A percentile compares a stretch with the other conserved stretches of the same genome.
Evolutionary conservation across 345 rosid genomes (phyloP).

Genomic region (Rhodamnia argentea): DNA sequence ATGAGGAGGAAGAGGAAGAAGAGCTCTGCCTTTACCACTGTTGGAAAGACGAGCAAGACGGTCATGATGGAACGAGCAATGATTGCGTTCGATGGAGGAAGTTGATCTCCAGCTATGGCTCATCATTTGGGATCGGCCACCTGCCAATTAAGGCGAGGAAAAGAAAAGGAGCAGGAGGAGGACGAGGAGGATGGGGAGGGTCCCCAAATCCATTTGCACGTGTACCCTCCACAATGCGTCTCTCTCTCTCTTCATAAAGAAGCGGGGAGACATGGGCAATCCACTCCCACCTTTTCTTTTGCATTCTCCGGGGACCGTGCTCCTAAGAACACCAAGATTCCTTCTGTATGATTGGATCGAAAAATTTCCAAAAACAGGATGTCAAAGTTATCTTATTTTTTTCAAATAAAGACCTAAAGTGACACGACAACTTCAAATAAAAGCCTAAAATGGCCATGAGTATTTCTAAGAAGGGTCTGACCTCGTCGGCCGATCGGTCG

Average conservation of each 20-base stretch:
- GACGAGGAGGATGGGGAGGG: background rate
- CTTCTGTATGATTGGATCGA: background rate
- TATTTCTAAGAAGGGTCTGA: too few relatives aligned
- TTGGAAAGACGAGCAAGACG: background rate
- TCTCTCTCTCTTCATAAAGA: background rate
- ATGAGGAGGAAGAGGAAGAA: background rate
- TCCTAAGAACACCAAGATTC: background rate
- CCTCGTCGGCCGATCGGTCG: too few relatives aligned
- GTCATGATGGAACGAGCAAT: background rate
- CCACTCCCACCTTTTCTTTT: background rate
- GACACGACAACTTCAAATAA: too few relatives aligned
- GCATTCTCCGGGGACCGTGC: background rate
- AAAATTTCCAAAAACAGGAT: too few relatives aligned
- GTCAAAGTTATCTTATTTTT: too few relatives aligned
- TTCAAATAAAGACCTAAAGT: too few relatives aligned
- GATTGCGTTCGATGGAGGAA: background rate
- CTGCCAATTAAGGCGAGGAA: background rate
- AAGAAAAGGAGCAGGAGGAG: background rate
- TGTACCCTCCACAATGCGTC: background rate
- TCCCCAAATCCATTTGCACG: background rate
- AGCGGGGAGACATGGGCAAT: background rate
- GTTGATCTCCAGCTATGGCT: background rate
- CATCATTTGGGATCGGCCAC: background rate
- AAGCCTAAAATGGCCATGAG: too few relatives aligned
- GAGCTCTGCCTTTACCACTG: background rate